Base-by-base conservation (phyloP, 805 yeast genomes). In the Cyberlindnera veronae region DNA sequence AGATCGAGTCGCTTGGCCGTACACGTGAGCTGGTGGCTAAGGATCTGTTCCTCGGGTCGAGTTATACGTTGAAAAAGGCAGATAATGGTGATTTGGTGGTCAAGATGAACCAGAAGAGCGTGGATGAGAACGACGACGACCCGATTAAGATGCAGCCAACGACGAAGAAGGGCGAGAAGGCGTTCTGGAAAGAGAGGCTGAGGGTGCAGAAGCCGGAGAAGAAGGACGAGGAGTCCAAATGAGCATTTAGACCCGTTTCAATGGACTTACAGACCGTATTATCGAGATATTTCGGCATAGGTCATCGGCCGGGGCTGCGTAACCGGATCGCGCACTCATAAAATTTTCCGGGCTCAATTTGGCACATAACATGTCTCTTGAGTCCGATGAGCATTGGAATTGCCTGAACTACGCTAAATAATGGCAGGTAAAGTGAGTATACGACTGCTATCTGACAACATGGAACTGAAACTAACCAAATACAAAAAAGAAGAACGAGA, bases 1-100 rank as follows among this genome's bases (percentile, higher is more conserved):
- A 79, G 19, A 86, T 86, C 36, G 95, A 86, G 61, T 74, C 87
- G 1, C 65, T 86, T 40, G 83, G 81, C 8, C 73, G 95, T 58
- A 86, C 95, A 0, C 67, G 93, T 42, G 95, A 86, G 53, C 42
- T 86, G 5, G 79, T 83, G 0, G 69, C 80, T 32, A 86, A 86
- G 53, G 93, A 86, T 51, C 69, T 86, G 42, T 69, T 72, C 14
- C 55, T 62, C 4, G 84, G 84, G 0, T 69, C 76, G 6, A 54
- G 55, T 5, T 78, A 74, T 50, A 55, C 57, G 17, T 23, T 72
- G 42, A 29, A 50, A 46, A 27, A 48, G 48, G 35, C 14, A 5
- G 51, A 24, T 24, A 24, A 37, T 3, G 48, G 51, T 3, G 54
- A 48, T 24, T 20, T 18, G 22, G 13, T 24, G 9, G 39, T 44